Evolutionary conservation across 805 yeast genomes (phyloP).

Genomic region (Kazachstania psychrophila): DNA sequence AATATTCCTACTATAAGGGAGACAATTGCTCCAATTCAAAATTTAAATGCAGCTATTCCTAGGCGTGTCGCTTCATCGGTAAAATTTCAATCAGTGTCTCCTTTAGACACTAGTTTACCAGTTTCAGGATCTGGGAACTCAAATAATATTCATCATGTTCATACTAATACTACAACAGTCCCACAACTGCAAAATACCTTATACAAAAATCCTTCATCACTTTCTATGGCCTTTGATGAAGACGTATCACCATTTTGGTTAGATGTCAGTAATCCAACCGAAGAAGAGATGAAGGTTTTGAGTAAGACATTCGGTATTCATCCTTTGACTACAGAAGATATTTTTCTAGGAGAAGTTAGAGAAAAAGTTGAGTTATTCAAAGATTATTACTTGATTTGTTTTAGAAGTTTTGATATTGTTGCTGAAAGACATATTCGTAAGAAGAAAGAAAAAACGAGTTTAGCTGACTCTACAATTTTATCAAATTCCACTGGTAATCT

Average conservation of each 20-base stretch:
- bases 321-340: conserved; percentile 94
- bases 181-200: conserved; percentile 4
- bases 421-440: conserved; percentile 55
- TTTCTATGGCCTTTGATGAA: conserved; percentile 10
- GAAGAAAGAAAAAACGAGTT: conserved; percentile 34
- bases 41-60: background rate
- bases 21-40: background rate
- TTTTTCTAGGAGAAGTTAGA: conserved; percentile 83
- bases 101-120: conserved; percentile 3
- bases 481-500: conserved; percentile 4
- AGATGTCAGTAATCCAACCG: conserved; percentile 86
- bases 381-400: conserved; percentile 86
- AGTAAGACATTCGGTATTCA: conserved; percentile 90
- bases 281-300: conserved; percentile 89
- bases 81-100: conserved; percentile 6
- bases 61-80: conserved; percentile 3
- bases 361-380: conserved; percentile 91
- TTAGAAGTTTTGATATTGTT: conserved; percentile 72
- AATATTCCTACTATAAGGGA: background rate
- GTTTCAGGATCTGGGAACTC: background rate
- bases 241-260: conserved; percentile 79
- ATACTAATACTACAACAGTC: conserved; percentile 2
- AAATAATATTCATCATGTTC: background rate
- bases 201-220: conserved; percentile 9
- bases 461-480: conserved; percentile 1